Conservation (phyloP, 2,329 filamentous ascomycete species). For the Thelonectria blattea region DNA sequence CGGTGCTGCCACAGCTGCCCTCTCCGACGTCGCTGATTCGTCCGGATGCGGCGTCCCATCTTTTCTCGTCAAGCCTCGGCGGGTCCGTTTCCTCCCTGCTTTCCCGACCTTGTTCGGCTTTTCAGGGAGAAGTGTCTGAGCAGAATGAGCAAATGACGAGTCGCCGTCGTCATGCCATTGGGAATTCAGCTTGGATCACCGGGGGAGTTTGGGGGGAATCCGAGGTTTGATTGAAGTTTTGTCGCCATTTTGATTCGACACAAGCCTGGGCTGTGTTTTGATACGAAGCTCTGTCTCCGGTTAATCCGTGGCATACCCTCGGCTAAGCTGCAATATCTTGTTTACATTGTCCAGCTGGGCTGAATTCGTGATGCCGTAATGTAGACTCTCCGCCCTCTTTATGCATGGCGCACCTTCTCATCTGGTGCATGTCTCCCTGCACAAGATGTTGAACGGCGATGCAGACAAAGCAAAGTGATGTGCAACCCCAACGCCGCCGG, state of each 20-base stretch:
- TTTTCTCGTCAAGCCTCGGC: constrained; percentile 6
- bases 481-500: constrained; percentile 10
- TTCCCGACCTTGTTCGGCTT: neutral
- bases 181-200: neutral
- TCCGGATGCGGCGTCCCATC: neutral
- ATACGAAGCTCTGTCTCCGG: constrained; percentile 23
- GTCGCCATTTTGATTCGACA: neutral
- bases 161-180: constrained; percentile 11
- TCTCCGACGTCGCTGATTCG: neutral
- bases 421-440: neutral
- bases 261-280: neutral
- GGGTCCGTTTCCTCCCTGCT: constrained; percentile 8
- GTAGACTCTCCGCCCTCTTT: neutral
- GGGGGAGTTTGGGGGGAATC: neutral
- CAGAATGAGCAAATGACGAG: constrained; percentile 13
- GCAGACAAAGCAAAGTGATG: constrained; percentile 8
- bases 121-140: neutral
- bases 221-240: neutral
- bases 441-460: constrained; percentile 13
- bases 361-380: neutral
- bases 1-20: constrained; percentile 3
- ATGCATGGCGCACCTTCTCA: neutral
- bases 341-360: neutral
- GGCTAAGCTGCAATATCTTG: constrained; percentile 39
- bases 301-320: constrained; percentile 40